A percentile compares a stretch with the other conserved stretches of the same genome.
These are phyloP conservation scores for Rosa lucieae DNA, from an alignment of 306 rosid species.

Conservation along the genomic window DNA sequence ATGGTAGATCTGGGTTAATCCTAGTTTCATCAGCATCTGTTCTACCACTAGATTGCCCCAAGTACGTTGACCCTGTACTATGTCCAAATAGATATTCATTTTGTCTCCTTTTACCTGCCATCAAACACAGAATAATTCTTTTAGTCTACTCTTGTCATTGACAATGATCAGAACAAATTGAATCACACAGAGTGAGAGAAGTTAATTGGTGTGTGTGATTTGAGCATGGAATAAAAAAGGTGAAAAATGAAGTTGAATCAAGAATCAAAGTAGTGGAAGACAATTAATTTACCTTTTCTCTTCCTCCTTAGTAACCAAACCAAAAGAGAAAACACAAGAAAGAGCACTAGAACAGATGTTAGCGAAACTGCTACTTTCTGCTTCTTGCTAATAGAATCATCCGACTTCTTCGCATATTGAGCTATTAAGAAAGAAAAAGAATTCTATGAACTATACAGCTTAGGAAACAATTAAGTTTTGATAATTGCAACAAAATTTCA, in stretches of 20 bases:
- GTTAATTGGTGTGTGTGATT: not conserved
- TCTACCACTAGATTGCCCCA: not conserved
- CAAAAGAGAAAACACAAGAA: not conserved
- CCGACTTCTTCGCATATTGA: not conserved
- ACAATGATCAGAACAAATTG: no score
- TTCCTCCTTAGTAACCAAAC: not conserved
- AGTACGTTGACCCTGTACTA: not conserved
- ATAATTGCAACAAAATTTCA: not conserved
- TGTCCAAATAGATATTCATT: not conserved
- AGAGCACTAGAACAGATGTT: not conserved
- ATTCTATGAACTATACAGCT: not conserved
- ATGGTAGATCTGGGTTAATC: slow-evolving; percentile 30
- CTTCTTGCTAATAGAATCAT: not conserved
- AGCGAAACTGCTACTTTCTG: not conserved
- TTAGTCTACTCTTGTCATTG: not conserved
- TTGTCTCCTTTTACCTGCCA: not conserved
- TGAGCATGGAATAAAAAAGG: not conserved
- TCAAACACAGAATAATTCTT: not conserved
- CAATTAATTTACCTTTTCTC: not conserved
- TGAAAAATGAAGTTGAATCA: not conserved
- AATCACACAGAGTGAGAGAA: not conserved
- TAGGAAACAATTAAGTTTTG: not conserved
- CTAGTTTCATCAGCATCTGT: not conserved
- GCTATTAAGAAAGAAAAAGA: not conserved
- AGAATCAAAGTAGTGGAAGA: not conserved